These are phyloP conservation scores for Dimargaris xerosporica DNA, from an alignment of 192 early-diverging fungal species.

Conservation along the genomic window DNA sequence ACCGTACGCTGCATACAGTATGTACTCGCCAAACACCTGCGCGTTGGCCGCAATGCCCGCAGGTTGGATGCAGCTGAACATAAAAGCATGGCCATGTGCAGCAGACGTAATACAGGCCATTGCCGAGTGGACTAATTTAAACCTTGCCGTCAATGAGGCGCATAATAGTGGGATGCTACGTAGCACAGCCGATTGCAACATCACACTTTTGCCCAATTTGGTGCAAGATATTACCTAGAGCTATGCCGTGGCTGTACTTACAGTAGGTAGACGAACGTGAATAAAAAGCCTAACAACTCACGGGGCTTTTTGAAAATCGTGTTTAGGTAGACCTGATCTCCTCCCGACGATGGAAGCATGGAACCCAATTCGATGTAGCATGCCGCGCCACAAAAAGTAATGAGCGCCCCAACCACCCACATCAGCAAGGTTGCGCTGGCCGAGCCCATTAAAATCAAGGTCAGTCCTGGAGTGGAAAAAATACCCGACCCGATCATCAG, in stretches of 20 bases:
- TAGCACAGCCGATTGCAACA: no score
- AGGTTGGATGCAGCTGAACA: conserved; percentile 35
- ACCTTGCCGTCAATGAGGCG: no score
- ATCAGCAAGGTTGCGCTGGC: conserved; percentile 54
- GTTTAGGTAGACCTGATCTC: conserved; percentile 73
- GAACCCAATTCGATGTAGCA: conserved; percentile 87
- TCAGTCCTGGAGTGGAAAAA: conserved; percentile 64
- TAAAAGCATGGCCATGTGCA: no score
- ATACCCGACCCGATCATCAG: conserved; percentile 68
- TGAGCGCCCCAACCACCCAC: conserved; percentile 57
- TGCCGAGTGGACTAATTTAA: no score
- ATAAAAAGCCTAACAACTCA: conserved; percentile 33
- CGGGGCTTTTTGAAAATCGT: conserved; percentile 40
- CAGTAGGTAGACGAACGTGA: no score
- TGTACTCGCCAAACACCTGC: conserved; percentile 34
- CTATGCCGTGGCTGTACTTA: no score
- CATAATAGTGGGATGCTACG: no score
- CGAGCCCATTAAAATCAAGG: conserved; percentile 42
- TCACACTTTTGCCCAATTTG: no score
- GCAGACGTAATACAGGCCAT: no score
- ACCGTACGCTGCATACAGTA: conserved; percentile 28
- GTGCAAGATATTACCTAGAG: no score
- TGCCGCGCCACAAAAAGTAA: conserved; percentile 66
- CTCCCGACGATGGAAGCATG: conserved; percentile 71
- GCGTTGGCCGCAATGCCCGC: conserved; percentile 33